Base-by-base conservation (phyloP, 2,329 filamentous ascomycete species). In the Penicillium corylophilum region DNA sequence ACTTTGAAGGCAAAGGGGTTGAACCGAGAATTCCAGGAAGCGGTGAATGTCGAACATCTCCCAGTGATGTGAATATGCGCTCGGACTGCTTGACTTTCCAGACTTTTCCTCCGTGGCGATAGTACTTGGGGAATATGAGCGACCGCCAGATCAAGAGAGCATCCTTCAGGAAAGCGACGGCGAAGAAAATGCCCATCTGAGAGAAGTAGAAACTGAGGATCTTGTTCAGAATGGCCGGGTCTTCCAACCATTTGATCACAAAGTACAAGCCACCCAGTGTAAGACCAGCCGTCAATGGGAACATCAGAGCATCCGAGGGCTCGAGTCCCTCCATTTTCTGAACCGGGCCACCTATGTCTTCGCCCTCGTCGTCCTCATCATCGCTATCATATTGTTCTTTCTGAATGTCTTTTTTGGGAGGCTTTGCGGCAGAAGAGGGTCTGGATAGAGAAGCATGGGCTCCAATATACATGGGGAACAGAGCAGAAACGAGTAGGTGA, bases 161-260 rank as follows among this genome's bases (percentile, higher is more conserved):
- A 65, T 96, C 91, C n/a, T 85, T 86, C 42, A 91, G 74, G 22
- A 96, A 79, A 39, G 84, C 85, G 8, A 85, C 79, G 15, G 94
- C 79, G 54, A 89, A 90, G 55, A 88, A 86, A n/a, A 95, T 72
- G 0, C 89, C 90, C 66, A 93, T 84, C 51, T 83, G 71, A 3
- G 88, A 89, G 73, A 96, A 92, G 76, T 97, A 96, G 65, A 82
- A 84, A 35, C 89, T 86, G 20, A 97, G 76, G 35, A 95, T 82
- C 71, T 87, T 89, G 75, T 93, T 96, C 64, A 97, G 74, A 20
- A 95, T 76, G 10, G 85, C 79, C 1, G 91, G 86, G 64, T 96
- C 89, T 59, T 93, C 79, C 49, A 96, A 82, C 82, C 87, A 94
- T 69, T 95, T 90, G 67, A 97, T 90, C 53, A 96, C 78, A 63